Evolutionary conservation across 1,284 basidiomycete genomes (phyloP), one percentile per base, ranked within the genome.

Genomic region (Coriolopsis trogii): DNA sequence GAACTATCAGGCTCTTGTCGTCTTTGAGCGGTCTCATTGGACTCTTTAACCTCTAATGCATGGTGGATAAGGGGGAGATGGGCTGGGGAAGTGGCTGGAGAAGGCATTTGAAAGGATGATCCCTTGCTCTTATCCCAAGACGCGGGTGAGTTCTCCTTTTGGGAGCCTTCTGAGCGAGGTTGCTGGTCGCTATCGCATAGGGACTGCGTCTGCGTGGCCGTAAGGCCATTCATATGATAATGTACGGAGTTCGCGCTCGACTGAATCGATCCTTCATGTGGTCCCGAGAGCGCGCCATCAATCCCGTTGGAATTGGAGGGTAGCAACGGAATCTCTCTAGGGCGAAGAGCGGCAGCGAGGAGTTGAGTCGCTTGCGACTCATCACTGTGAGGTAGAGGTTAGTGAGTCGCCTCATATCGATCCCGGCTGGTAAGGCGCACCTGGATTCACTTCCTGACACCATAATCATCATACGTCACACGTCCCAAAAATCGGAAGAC

Each of bases 201-300:
- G 1, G 74, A 74, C 56, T 84, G 77, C 2, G 78, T 76, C 59
- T 84, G 78, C 0, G 79, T 80, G 10, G 67, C 61, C 7, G 76
- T 79, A 13, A 85, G 70, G 8, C 78, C 81, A 51, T 80, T 75
- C 49, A 82, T 74, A 59, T 80, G 76, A 66, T 85, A 85, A 46
- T 72, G 72, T 18, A 67, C 59, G 31, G 56, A 44, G 16, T 39
- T 29, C 21, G 29, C 45, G 37, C 55, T 58, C 6, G 55, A 54
- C 33, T 51, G 53, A 6, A 49, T 29, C 10, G 53, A 51, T 12
- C 28, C 54, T 10, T 58, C 48, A 13, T 16, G 42, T 36, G 40
- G 20, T n/a, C 39, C 41, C 4, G 42, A 44, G 15, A 47, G 39
- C 15, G 43, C 33, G 12, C 40, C 38, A 10, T 53, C 50, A 23